These are phyloP conservation scores for Conringia planisiliqua DNA, from an alignment of 345 rosid genomes.

Conservation along the genomic window DNA sequence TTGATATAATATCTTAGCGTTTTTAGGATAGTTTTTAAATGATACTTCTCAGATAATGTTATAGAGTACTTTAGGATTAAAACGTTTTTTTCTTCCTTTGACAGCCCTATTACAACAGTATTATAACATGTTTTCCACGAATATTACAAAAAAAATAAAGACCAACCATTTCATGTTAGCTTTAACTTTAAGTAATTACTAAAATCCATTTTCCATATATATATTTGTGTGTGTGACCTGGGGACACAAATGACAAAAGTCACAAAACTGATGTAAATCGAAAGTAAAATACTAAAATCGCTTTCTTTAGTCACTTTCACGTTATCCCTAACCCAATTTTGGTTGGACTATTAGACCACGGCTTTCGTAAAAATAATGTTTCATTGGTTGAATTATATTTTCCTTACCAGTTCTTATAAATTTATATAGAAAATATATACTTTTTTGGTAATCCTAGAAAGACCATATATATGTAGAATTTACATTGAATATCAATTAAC, in stretches of 20 bases:
- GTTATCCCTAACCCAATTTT: neutral
- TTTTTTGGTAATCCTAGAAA: neutral
- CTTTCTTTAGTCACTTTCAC: constrained; percentile 12
- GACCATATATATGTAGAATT: neutral
- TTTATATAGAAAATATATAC: neutral
- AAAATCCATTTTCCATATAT: neutral
- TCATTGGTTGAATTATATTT: neutral
- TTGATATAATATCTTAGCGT: too few species aligned
- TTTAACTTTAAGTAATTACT: neutral
- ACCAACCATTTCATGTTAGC: neutral
- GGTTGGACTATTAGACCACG: neutral
- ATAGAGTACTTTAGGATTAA: too few species aligned
- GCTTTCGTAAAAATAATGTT: neutral
- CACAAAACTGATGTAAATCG: neutral
- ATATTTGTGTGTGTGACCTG: neutral
- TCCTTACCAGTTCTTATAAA: neutral
- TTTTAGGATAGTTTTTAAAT: too few species aligned
- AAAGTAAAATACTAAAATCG: neutral
- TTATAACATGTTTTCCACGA: neutral
- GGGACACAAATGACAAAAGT: neutral
- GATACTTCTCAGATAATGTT: too few species aligned
- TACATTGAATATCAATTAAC: neutral
- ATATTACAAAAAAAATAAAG: neutral
- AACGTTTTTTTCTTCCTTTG: too few species aligned
- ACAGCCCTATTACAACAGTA: too few species aligned